Evolutionary conservation across 768 basidiomycete species (phyloP).

Genomic region (Galerina marginata): DNA sequence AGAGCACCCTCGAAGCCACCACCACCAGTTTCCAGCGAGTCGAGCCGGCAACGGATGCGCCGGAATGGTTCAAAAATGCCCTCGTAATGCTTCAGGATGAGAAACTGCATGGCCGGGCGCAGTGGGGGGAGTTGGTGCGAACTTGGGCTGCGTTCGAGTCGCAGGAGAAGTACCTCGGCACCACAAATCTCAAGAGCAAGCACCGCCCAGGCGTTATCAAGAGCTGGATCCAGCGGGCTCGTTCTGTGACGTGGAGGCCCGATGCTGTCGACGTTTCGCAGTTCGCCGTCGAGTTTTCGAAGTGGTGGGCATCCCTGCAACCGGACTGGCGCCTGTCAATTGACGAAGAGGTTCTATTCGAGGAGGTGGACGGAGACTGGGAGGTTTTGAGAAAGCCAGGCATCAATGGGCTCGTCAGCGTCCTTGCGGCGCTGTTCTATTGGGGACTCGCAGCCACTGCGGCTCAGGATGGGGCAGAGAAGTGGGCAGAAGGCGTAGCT

Average conservation of each 20-base stretch:
- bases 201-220: neutral
- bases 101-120: neutral
- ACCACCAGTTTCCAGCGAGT: no score
- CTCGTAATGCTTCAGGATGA: neutral
- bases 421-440: constrained; percentile 6
- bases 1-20: no score
- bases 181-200: neutral
- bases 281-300: neutral
- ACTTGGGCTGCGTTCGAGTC: neutral
- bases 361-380: constrained; percentile 1
- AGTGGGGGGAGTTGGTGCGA: neutral
- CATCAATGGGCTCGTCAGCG: constrained; percentile 4
- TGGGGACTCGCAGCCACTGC: neutral
- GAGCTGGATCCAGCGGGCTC: constrained; percentile 3
- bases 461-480: no score
- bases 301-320: constrained; percentile 3
- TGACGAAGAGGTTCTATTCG: neutral
- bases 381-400: neutral
- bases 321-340: neutral
- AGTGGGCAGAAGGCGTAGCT: no score
- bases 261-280: neutral
- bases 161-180: neutral
- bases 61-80: neutral
- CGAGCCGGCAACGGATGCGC: no score
- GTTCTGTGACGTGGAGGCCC: neutral